phyloP scores from a whole-genome alignment of 2,329 filamentous ascomycete species.

The Colletotrichum chrysophilum region DNA sequence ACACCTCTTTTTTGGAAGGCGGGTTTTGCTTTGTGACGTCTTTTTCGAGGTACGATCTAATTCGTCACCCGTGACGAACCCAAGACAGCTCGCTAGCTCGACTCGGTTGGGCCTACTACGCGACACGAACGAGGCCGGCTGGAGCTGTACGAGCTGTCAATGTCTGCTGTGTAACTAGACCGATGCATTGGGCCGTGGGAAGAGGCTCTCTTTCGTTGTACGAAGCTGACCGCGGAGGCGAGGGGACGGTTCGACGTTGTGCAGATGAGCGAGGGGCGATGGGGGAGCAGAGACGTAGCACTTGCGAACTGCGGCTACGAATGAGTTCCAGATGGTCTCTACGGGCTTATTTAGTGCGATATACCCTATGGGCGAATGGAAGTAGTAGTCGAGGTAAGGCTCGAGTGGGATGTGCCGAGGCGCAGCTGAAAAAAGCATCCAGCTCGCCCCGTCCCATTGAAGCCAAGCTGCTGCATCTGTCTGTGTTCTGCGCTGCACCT shows the following conservation, averaged over 20 bases:
- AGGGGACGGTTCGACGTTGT: background rate
- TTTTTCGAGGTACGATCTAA: background rate
- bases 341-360: background rate
- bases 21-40: background rate
- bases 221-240: background rate
- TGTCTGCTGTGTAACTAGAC: background rate
- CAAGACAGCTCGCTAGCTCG: background rate
- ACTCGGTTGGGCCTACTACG: background rate
- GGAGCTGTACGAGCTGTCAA: conserved; percentile 13
- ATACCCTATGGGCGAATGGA: background rate
- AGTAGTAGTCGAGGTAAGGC: background rate
- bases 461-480: background rate
- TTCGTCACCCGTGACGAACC: background rate
- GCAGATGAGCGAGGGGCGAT: background rate
- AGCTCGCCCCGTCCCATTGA: background rate
- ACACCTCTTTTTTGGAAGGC: background rate
- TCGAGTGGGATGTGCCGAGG: background rate
- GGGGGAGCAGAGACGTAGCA: background rate
- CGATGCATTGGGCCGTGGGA: background rate
- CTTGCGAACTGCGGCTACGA: background rate
- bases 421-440: background rate
- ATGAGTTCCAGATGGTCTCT: background rate
- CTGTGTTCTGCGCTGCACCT: background rate
- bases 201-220: background rate
- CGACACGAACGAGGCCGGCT: background rate